These are phyloP conservation scores for Poteriospumella lacustris DNA, from an alignment of 108 stramenopile genomes.

Conservation along the genomic window DNA sequence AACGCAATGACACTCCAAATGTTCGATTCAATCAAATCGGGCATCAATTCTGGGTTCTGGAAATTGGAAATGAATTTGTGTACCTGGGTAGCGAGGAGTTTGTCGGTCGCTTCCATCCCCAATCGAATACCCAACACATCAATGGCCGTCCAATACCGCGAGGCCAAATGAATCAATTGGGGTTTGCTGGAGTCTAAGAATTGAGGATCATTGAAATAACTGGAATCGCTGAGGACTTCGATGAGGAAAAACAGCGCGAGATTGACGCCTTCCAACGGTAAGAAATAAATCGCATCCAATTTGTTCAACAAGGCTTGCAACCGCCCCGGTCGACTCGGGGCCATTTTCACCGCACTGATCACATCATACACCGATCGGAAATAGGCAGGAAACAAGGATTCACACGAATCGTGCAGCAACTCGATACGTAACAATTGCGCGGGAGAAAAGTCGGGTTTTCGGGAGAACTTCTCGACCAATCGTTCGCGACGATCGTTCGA, in stretches of 20 bases:
- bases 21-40: not conserved
- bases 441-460: not conserved
- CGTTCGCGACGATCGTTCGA: not conserved
- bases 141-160: not conserved
- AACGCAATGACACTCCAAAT: slow-evolving; percentile 12
- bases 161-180: not conserved
- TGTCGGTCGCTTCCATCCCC: slow-evolving; percentile 24
- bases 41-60: not conserved
- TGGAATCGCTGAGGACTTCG: not conserved
- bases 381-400: slow-evolving; percentile 1
- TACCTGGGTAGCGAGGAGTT: not conserved
- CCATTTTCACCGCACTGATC: not conserved
- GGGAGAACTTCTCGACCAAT: not conserved
- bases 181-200: not conserved
- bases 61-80: not conserved
- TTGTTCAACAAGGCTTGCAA: not conserved
- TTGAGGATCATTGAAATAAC: not conserved
- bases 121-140: slow-evolving; percentile 23
- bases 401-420: not conserved
- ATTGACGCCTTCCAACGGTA: slow-evolving; percentile 15
- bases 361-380: not conserved
- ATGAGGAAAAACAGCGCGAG: not conserved
- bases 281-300: not conserved
- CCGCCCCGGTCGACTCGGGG: not conserved
- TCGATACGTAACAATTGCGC: not conserved